Percentiles rank a stretch among this genome's conserved stretches.
Evolutionary conservation across 23 red algal genomes (phyloP).

Genomic region (Chondrus crispus): DNA sequence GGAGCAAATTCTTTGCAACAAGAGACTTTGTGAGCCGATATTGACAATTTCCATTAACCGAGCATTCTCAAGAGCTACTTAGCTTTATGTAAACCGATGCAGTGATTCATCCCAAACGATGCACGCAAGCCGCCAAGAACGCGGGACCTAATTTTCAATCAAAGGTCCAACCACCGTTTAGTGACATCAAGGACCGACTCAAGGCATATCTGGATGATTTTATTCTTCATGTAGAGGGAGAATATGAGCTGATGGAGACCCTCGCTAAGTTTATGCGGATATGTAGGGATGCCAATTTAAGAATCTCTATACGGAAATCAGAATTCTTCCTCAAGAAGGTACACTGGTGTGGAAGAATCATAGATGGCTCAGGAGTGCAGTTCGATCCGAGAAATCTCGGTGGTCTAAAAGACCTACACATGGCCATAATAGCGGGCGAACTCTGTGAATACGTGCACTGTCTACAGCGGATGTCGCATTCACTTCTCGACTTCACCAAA

Average conservation of each 20-base stretch:
- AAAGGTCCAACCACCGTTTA: background rate
- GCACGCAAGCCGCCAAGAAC: too few relatives aligned
- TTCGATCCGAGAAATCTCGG: background rate
- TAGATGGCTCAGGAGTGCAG: background rate
- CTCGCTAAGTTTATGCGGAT: background rate
- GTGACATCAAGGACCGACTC: background rate
- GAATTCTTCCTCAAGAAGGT: background rate
- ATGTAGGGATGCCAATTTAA: background rate
- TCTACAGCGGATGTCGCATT: background rate
- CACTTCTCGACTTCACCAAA: background rate
- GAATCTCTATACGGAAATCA: background rate
- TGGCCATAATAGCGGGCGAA: background rate
- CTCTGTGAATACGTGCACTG: background rate
- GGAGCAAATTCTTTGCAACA: background rate
- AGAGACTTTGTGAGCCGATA: conserved; percentile 8
- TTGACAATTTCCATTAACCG: background rate
- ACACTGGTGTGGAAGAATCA: background rate
- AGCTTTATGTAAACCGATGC: too few relatives aligned
- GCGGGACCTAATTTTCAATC: background rate
- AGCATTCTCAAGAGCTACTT: background rate
- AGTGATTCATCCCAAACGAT: too few relatives aligned
- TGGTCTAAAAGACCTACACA: background rate
- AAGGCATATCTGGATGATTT: conserved; percentile 4
- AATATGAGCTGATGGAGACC: background rate
- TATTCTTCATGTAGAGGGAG: background rate